These are phyloP conservation scores for Dendrothele bispora DNA, from an alignment of 768 basidiomycete species.

Conservation along the genomic window DNA sequence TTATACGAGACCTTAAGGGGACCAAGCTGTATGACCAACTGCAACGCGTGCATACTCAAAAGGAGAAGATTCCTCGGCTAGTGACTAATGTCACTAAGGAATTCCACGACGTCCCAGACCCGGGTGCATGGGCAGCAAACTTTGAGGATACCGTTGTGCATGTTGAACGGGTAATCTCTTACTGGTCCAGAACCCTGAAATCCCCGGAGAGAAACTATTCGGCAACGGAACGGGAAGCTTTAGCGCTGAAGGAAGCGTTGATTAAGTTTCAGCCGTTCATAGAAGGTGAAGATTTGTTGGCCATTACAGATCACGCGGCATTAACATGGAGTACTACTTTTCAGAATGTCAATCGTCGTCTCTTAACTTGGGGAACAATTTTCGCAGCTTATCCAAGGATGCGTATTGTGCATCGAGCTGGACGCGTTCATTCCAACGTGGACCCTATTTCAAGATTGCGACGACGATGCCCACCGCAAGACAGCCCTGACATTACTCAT, in stretches of 20 bases:
- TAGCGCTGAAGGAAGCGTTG: too few species aligned
- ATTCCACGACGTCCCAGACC: too few species aligned
- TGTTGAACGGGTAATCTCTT: conserved; percentile 21
- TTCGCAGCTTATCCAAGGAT: conserved; percentile 12
- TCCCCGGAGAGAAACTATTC: conserved; percentile 24
- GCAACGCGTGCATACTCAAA: too few species aligned
- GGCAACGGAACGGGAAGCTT: conserved; percentile 25
- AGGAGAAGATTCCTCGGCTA: too few species aligned
- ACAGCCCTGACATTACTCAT: conserved; percentile 13
- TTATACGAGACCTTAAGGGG: too few species aligned
- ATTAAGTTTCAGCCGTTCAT: conserved; percentile 28
- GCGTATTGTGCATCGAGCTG: conserved; percentile 3
- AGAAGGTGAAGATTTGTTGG: conserved; percentile 23
- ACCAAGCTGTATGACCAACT: too few species aligned
- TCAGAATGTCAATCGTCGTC: conserved; percentile 9
- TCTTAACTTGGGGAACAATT: conserved; percentile 23
- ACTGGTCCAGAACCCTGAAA: conserved; percentile 20
- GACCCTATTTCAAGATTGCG: conserved; percentile 18
- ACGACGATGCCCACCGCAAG: conserved; percentile 16
- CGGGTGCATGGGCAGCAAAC: background rate
- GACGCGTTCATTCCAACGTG: conserved; percentile 4
- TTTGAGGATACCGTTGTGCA: conserved; percentile 15
- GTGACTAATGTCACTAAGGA: too few species aligned
- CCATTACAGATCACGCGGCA: conserved; percentile 11
- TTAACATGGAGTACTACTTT: conserved; percentile 10